Evolutionary conservation across 176 grass and related monocot genomes (phyloP), one percentile per base, ranked within the genome.

Genomic region (Raddia guianensis): DNA sequence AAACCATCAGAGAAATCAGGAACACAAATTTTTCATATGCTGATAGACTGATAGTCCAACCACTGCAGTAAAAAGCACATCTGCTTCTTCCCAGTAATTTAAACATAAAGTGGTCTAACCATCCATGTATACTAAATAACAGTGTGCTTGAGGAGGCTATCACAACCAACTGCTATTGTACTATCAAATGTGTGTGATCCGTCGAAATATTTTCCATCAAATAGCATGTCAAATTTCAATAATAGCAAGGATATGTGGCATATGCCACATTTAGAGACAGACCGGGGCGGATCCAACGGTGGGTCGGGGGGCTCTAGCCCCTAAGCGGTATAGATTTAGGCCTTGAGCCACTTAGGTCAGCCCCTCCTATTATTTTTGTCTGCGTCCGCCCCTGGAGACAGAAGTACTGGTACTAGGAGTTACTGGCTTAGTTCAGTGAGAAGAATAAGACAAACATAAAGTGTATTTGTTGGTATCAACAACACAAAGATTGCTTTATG

Each of bases 31-130:
- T 19, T 34, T 21, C 2, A 40, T 40, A 40, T 40, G 37, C 37
- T 40, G 37, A 42, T 14, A 72, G 0, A 2, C 9, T 74, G 37
- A 68, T 81, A 57, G 55, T 44, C 51, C 34, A 76, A 16, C 47
- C 11, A 12, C 53, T 35, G 3, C 27, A 10, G 12, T 43, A 51
- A 5, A 51, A 33, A 64, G 58, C 37, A 52, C 50, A 75, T 75
- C 52, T 81, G 15, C 65, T 57, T 35, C 35, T 65, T 15, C 34
- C 47, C 5, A 14, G 53, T 57, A 4, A 68, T 52, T 81, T 81
- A 19, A 20, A 47, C 64, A 76, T 57, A 76, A 75, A 12, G 21
- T 62, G 45, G 61, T 75, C 49, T 68, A 52, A 81, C 6, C 45
- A 80, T 67, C 33, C 43, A 73, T 46, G n/a, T 49, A 51, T 53